Evolutionary conservation across 495 filamentous ascomycete species (phyloP), one percentile per base, ranked within the genome.

Genomic region (Durotheca rogersii): DNA sequence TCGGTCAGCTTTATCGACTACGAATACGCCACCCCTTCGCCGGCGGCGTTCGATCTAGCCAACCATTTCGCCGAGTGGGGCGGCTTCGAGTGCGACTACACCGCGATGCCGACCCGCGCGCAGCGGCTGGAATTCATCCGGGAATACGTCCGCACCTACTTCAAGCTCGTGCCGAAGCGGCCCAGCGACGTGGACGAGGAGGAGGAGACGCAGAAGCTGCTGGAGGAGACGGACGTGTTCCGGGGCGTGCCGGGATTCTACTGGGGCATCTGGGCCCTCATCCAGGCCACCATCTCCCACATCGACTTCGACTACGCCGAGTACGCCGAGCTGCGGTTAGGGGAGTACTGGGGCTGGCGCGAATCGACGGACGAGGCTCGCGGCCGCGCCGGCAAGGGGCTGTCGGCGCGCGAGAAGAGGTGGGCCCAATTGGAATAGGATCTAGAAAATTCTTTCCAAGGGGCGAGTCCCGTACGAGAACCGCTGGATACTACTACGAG

Each of bases 21-120:
- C 72, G 93, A 99, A 71, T 95, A 93, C 65, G 89, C 92, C 6
- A 90, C 89, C 0, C 90, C 94, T 1, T 90, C 90, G 6, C 93
- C 94, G 0, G 88, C 91, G 10, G 89, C 93, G n/a, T 99, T 99
- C 67, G 93, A 99, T 66, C 81, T 99, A 47, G 85, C 93, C n/a
- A 99, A 99, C 75, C 93, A 99, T 75, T 92, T 99, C 65, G 89
- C 94, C 32, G 93, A 99, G 74, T 99, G 93, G 92, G 91, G 85
- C 42, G 93, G 93, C 47, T 95, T 95, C 62, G 88, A 93, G 56
- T 99, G 93, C 78, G 90, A 99, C 66, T 89, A 83, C 68, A 82
- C 71, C 53, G 83, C 85, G 62, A 77, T 96, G 32, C 93, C 93
- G 2, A 94, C 91, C 0, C 79, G 79, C 42, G 72, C 82, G 5